phyloP scores from a whole-genome alignment of 495 filamentous ascomycete genomes.

The Penicillium daleae region DNA sequence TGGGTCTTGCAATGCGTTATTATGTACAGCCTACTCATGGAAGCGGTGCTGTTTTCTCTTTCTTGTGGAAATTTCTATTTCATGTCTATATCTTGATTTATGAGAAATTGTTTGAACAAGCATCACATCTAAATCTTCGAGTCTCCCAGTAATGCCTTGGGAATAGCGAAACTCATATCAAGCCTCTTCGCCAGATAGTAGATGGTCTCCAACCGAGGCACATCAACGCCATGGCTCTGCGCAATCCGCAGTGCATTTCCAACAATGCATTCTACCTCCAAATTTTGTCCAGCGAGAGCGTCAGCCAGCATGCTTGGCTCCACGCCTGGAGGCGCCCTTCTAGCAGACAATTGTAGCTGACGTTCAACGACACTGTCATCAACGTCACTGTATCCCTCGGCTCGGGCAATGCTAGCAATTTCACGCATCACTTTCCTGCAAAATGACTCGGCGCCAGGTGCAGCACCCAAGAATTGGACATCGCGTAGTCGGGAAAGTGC shows the following conservation, averaged over 20 bases:
- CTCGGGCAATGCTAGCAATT: conserved; percentile 2
- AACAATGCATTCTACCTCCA: conserved; percentile 4
- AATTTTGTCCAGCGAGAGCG: neutral
- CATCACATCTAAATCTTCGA: neutral
- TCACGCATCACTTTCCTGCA: neutral
- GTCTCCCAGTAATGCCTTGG: neutral
- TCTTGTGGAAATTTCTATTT: neutral
- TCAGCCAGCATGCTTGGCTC: conserved; percentile 5
- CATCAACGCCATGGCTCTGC: conserved; percentile 2
- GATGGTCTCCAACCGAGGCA: conserved; percentile 1
- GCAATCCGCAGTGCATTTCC: conserved; percentile 1
- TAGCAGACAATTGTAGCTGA: neutral
- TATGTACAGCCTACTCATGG: neutral
- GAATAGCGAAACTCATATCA: conserved; percentile 4
- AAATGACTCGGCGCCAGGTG: neutral
- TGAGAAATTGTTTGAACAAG: neutral
- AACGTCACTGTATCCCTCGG: neutral
- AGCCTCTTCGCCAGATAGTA: conserved; percentile 3
- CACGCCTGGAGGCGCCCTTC: neutral
- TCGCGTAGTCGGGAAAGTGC: conserved; percentile 3
- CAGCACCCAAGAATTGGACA: conserved; percentile 3
- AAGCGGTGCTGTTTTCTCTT: neutral
- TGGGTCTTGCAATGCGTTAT: neutral
- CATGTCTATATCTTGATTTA: neutral
- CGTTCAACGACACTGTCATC: conserved; percentile 7